Conservation (phyloP, 441 rosid genomes). For the Pelargonium fulgidum region DNA sequence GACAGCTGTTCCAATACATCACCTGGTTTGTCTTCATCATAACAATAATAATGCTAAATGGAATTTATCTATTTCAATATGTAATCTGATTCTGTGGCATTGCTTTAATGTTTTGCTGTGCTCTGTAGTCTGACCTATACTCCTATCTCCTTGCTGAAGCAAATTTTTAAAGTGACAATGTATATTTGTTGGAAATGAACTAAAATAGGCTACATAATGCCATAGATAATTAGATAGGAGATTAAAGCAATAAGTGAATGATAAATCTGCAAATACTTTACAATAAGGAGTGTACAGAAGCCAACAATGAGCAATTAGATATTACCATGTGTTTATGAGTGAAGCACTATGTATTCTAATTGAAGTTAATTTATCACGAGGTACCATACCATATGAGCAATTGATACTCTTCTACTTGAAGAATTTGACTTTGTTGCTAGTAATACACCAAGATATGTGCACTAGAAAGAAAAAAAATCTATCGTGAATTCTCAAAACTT, state of each 20-base stretch:
- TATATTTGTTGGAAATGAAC: not conserved
- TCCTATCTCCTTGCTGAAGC: not conserved
- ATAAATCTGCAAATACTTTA: not conserved
- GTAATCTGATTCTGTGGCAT: constrained; percentile 4
- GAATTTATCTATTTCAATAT: not conserved
- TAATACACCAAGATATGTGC: not conserved
- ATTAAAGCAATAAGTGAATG: not conserved
- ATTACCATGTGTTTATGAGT: not conserved
- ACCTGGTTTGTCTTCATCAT: constrained; percentile 57
- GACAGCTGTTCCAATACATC: constrained; percentile 95
- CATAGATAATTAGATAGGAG: not conserved
- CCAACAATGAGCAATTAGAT: not conserved
- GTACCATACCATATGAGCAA: not conserved
- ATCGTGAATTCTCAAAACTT: not conserved
- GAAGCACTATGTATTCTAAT: not conserved
- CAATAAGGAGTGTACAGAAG: not conserved
- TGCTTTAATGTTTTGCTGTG: constrained; percentile 1
- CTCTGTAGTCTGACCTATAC: constrained; percentile 8
- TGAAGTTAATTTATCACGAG: not conserved
- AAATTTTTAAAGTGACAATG: not conserved
- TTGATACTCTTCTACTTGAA: not conserved
- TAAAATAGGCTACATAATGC: not conserved
- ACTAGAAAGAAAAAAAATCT: not conserved
- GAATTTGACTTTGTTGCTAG: not conserved
- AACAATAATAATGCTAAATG: constrained; percentile 1